phyloP scores from a whole-genome alignment of 1,284 basidiomycete genomes.

The Flammula alnicola region DNA sequence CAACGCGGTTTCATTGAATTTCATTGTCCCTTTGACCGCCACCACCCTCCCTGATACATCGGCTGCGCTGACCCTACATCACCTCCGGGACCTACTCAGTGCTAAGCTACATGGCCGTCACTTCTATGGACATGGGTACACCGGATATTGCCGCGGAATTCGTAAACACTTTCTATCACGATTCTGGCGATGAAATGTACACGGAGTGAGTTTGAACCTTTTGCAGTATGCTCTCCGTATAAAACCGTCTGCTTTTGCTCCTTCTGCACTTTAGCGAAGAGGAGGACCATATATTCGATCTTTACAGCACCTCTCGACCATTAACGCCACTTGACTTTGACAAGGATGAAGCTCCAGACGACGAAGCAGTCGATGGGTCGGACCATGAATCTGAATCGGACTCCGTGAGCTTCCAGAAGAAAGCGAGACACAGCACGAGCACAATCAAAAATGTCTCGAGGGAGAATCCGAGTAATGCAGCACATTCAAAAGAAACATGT shows the following conservation, averaged over 20 bases:
- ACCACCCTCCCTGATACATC: conserved; percentile 1
- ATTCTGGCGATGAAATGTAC: conserved; percentile 12
- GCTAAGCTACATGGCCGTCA: background rate
- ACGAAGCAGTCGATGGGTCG: too few relatives aligned
- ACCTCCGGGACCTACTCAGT: too few relatives aligned
- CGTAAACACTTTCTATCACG: conserved; percentile 15
- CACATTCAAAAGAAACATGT: too few relatives aligned
- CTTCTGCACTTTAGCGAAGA: conserved; percentile 18
- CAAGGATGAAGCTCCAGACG: too few relatives aligned
- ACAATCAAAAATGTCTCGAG: too few relatives aligned
- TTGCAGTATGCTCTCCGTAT: background rate
- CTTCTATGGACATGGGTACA: background rate
- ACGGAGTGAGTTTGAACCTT: conserved; percentile 28
- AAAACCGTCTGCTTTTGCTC: background rate
- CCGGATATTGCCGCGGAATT: conserved; percentile 14
- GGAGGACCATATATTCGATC: conserved; percentile 29
- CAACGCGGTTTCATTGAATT: conserved; percentile 2
- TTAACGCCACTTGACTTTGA: conserved; percentile 21
- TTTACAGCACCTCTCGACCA: conserved; percentile 29
- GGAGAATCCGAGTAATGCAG: too few relatives aligned
- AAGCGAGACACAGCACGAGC: too few relatives aligned
- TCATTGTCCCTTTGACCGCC: background rate
- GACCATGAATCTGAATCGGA: too few relatives aligned
- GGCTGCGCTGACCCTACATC: background rate
- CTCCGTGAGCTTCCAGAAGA: too few relatives aligned